phyloP scores from a whole-genome alignment of 2,329 filamentous ascomycete genomes.

The Arthrobotrys megalospora region DNA sequence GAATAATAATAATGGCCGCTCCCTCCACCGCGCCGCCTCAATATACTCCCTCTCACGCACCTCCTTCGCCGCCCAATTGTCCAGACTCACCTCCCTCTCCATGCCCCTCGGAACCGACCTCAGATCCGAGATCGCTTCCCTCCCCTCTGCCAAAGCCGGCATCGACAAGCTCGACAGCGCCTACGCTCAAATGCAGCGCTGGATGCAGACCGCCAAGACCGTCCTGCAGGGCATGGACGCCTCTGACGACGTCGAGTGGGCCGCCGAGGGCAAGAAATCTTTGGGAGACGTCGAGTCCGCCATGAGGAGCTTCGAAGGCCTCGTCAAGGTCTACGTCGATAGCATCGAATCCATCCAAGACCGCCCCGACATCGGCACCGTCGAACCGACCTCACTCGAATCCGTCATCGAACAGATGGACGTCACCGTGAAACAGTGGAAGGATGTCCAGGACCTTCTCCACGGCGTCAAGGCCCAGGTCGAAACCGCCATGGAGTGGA shows the following conservation, averaged over 20 bases:
- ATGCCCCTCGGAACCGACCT: slow-evolving; percentile 88
- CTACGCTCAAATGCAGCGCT: slow-evolving; percentile 91
- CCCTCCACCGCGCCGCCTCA: slow-evolving; percentile 77
- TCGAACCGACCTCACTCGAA: slow-evolving; percentile 80
- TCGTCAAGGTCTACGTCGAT: slow-evolving; percentile 92
- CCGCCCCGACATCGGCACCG: slow-evolving; percentile 80
- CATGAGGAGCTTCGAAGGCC: slow-evolving; percentile 85
- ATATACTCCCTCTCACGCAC: slow-evolving; percentile 93
- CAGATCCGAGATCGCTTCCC: slow-evolving; percentile 84
- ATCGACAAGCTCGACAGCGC: slow-evolving; percentile 86
- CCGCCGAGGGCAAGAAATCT: slow-evolving; percentile 87
- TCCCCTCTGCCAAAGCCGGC: slow-evolving; percentile 87
- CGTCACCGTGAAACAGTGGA: slow-evolving; percentile 85
- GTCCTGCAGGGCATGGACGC: slow-evolving; percentile 91
- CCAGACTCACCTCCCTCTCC: slow-evolving; percentile 89
- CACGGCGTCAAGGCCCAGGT: slow-evolving; percentile 89
- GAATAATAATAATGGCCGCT: slow-evolving; percentile 51
- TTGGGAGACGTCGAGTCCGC: slow-evolving; percentile 80
- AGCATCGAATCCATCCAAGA: slow-evolving; percentile 93
- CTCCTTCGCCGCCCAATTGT: slow-evolving; percentile 93
- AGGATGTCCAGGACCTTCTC: slow-evolving; percentile 82
- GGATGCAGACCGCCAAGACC: slow-evolving; percentile 92
- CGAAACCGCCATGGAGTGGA: slow-evolving; percentile 98
- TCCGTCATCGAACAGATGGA: slow-evolving; percentile 91
- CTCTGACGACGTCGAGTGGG: slow-evolving; percentile 98